Evolutionary conservation across 768 basidiomycete genomes (phyloP), one percentile per base, ranked within the genome.

Genomic region (Tulasnella sp.): DNA sequence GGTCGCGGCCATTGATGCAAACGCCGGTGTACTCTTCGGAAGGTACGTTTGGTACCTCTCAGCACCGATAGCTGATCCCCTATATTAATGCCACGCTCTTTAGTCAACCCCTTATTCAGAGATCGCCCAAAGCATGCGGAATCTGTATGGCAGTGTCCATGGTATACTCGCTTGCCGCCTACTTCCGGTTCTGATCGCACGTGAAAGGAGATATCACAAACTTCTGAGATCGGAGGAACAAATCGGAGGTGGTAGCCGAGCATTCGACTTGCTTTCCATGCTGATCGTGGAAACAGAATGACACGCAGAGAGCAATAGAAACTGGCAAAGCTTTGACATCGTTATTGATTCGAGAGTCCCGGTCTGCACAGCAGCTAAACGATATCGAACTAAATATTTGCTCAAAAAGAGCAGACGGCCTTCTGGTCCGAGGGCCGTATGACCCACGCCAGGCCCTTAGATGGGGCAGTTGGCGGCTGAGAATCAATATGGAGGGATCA

Each of bases 131-230:
- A 72, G 84, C 86, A 75, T 88, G 89, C 3, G 84, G 86, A 9
- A 79, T 91, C 40, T 90, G 94, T 76, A 87, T 99, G 67, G 88
- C 84, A 78, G 78, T 88, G 67, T 91, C 91, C 1, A 83, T 94
- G 39, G 80, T 82, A 1, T 76, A 94, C 40, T 90, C 94, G 3
- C 78, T 92, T 71, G 74, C 88, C 77, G 84, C 86, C 47, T 96
- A 93, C 76, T 87, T 84, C 32, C 85, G 90, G 59, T 95, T 95
- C 80, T 90, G 89, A 76, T 84, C 86, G 35, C 82, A 90, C n/a
- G 93, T 95, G 71, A 94, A 95, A 76, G 81, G 80, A 73, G 90
- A 95, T 75, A 93, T 98, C 80, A 96, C 94, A 72, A 87, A 94
- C 73, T 90, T 90, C 80, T 85, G n/a, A n/a, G n/a, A n/a, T n/a